Base-by-base conservation (phyloP, 352 stramenopile species). In the Globisporangium spinosum region DNA sequence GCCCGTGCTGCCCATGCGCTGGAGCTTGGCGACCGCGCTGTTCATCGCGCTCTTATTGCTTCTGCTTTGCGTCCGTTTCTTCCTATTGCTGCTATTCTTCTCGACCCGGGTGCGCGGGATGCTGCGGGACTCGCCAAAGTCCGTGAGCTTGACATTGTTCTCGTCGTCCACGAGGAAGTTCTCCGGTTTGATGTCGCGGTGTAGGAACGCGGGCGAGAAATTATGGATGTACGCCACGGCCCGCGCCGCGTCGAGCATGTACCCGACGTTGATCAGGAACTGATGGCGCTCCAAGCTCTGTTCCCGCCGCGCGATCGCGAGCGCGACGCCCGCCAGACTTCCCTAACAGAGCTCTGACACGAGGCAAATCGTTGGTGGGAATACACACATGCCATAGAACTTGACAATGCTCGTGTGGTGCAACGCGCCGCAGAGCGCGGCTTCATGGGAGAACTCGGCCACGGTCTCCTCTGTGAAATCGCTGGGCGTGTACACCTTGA, bases 381-480 rank as follows among this genome's bases (percentile, higher is more conserved):
- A 85, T 1, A 90, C 77, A 45, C 82, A 90, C 71, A 90, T 78
- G 1, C 80, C 82, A 34, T 82, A 84, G 47, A 90, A 90, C 64
- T 70, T 68, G 34, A 87, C 80, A 56, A 90, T 80, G 49, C 89
- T 90, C 3, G 82, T 80, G 61, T 90, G 82, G 17, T 68, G 29
- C 4, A 90, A 62, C 9, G 79, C 72, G 0, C 67, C 76, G 29
- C 78, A 89, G 1, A 90, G 51, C 4, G 78, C 82, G 1, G 79
- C 82, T 70, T 90, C 82, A 25, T 90, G 72, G 0, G 82, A 90
- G n/a, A 90, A 90, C 22, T 76, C 76, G 2, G 72, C 76, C 9
- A 90, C 74, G 0, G 76, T 77, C 20, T 83, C 77, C 51, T 89
- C 80, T 0, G 79, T 84, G 53, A 87, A 83, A 3, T 78, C 59